Base-by-base conservation (phyloP, 495 filamentous ascomycete species). In the Hypoxylon fuscum region DNA sequence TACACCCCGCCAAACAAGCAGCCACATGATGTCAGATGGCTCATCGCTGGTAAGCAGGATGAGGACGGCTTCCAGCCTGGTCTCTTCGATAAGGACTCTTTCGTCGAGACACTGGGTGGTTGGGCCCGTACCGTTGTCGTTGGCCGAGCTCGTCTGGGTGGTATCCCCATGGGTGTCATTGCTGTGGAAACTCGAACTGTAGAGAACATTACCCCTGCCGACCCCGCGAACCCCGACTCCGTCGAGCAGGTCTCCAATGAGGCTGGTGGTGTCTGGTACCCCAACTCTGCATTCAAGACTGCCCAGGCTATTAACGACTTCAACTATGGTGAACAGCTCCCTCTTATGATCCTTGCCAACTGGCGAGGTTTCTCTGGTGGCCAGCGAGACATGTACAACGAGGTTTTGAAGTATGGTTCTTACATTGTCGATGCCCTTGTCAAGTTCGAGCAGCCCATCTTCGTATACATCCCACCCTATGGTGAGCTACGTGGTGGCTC, bases 291-390 rank as follows among this genome's bases (percentile, higher is more conserved):
- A 27, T 98, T 91, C 86, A 98, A 98, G 89, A 98, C 95, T 50
- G 96, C 95, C 14, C 95, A 98, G 74, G 95, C 95, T 53, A 95
- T 98, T 75, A 91, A 88, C 62, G 95, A 98, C 84, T 98, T 98
- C 86, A 98, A 97, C 87, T 86, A 96, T 66, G 95, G 95, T 73
- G 95, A 98, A 78, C 95, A 98, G 82, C 85, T 98, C 59, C 95
- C 95, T 40, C 82, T 98, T 57, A 97, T 98, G 92, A 98, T 98
- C 77, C 85, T 98, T 43, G 95, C 95, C 75, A 98, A 98, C 84
- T 98, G 95, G 95, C 85, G 95, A 84, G 95, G 95, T 79, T 98
- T 98, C 90, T 97, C 95, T 53, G 95, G 95, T 81, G 95, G 95
- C 47, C 95, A 98, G 79, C 91, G 93, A 68, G 95, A 98, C 76